Conservation (phyloP, 441 rosid species). For the Aleurites moluccanus region DNA sequence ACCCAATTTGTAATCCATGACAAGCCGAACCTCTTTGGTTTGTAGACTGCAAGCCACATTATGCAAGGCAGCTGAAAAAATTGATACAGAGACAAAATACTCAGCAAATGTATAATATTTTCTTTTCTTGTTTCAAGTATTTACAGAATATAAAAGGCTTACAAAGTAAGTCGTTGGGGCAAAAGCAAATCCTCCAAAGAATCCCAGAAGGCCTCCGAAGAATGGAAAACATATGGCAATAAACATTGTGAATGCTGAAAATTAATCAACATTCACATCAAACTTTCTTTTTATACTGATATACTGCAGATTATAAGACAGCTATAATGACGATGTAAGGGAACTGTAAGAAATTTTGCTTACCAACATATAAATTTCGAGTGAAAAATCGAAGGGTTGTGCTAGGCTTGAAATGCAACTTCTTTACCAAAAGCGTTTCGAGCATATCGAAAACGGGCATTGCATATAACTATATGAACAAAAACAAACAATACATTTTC, state of each 20-base stretch:
- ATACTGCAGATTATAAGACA: too few relatives aligned
- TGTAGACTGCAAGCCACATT: conserved; percentile 66
- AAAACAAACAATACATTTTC: not conserved
- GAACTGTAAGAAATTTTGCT: conserved; percentile 19
- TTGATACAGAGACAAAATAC: not conserved
- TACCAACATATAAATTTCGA: conserved; percentile 68
- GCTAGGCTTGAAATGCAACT: conserved; percentile 50
- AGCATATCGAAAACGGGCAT: conserved; percentile 90
- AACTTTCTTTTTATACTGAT: not conserved
- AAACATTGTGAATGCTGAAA: conserved; percentile 62
- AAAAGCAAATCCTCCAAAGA: conserved; percentile 86
- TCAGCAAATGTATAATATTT: not conserved
- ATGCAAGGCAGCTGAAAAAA: conserved; percentile 68
- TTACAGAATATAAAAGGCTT: conserved; percentile 17
- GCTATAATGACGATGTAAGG: too few relatives aligned
- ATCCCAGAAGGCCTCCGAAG: conserved; percentile 75
- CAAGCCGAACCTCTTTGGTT: conserved; percentile 61
- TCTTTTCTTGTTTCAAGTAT: not conserved
- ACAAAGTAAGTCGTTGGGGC: conserved; percentile 82
- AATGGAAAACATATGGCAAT: conserved; percentile 61
- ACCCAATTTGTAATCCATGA: conserved; percentile 78
- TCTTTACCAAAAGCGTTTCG: conserved; percentile 67
- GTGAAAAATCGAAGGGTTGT: conserved; percentile 53
- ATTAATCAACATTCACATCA: not conserved
- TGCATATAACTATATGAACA: conserved; percentile 44